Conservation (phyloP, 257 asterid genomes). For the Gynochthodes officinalis region DNA sequence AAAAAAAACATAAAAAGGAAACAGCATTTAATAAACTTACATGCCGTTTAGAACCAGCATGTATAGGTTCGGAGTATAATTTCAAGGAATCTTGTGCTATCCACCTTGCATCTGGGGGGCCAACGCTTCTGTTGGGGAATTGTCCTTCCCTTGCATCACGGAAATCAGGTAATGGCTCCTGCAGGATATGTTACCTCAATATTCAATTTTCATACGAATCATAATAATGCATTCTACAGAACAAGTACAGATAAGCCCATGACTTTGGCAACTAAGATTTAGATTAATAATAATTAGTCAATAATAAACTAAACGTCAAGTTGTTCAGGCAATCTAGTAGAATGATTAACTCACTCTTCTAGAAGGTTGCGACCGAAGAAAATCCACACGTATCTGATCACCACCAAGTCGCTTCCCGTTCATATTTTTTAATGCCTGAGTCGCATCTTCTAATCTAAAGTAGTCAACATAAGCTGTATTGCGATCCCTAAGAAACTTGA, state of each 20-base stretch:
- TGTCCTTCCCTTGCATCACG: conserved; percentile 60
- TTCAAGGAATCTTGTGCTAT: conserved; percentile 52
- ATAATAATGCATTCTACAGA: not conserved
- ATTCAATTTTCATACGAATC: not conserved
- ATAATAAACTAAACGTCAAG: conserved; percentile 3
- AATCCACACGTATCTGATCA: conserved; percentile 86
- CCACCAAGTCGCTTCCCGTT: conserved; percentile 73
- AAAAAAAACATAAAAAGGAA: not conserved
- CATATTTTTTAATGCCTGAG: conserved; percentile 72
- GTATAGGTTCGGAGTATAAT: conserved; percentile 46
- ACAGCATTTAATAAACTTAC: conserved; percentile 32
- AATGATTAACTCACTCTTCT: conserved; percentile 63
- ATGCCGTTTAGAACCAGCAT: conserved; percentile 63
- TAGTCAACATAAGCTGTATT: conserved; percentile 82
- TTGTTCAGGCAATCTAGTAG: conserved; percentile 2
- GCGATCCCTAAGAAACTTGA: conserved; percentile 77
- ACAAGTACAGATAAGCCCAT: conserved; percentile 4
- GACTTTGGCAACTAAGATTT: conserved; percentile 7
- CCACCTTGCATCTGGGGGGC: conserved; percentile 53
- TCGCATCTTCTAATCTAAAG: conserved; percentile 73
- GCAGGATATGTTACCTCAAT: conserved; percentile 10
- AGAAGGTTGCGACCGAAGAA: conserved; percentile 76
- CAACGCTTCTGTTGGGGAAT: conserved; percentile 47
- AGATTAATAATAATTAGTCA: not conserved
- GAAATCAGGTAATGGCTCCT: conserved; percentile 62